Conservation (phyloP, 768 basidiomycete genomes). For the Cyclocybe aegerita region DNA sequence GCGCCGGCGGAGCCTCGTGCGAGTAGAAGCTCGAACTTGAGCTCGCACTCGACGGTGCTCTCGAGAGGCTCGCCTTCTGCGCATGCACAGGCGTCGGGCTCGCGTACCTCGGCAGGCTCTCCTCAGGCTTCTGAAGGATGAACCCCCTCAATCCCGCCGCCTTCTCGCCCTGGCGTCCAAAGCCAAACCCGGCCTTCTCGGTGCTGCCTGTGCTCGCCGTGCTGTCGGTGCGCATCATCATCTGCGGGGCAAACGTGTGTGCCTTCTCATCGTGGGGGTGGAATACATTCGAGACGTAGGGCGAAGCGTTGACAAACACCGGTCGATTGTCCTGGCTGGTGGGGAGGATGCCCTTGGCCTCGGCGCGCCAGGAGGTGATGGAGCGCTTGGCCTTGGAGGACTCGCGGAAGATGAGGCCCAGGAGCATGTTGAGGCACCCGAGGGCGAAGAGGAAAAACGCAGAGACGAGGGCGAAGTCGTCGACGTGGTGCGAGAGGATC, state of each 20-base stretch:
- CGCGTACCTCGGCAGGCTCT: slow-evolving; percentile 24
- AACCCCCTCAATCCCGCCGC: slow-evolving; percentile 65
- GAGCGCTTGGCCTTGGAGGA: slow-evolving; percentile 64
- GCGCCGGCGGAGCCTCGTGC: slow-evolving; percentile 12
- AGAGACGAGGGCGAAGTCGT: slow-evolving; percentile 82
- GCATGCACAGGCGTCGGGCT: slow-evolving; percentile 41
- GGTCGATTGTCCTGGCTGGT: slow-evolving; percentile 34
- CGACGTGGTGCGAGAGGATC: slow-evolving; percentile 75
- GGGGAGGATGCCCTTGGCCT: slow-evolving; percentile 57
- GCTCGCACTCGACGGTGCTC: slow-evolving; percentile 27
- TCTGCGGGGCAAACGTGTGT: slow-evolving; percentile 9
- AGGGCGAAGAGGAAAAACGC: slow-evolving; percentile 84
- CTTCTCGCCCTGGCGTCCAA: slow-evolving; percentile 82
- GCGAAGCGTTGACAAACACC: slow-evolving; percentile 31
- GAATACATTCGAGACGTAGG: slow-evolving; percentile 32
- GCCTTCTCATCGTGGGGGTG: slow-evolving; percentile 8
- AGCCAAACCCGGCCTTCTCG: slow-evolving; percentile 59
- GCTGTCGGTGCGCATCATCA: slow-evolving; percentile 21
- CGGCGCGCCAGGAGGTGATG: slow-evolving; percentile 64
- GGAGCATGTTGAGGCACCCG: slow-evolving; percentile 80
- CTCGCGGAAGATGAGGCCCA: slow-evolving; percentile 79
- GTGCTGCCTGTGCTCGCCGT: slow-evolving; percentile 27
- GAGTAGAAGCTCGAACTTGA: slow-evolving; percentile 38
- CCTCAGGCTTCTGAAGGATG: slow-evolving; percentile 28
- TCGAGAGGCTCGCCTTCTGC: slow-evolving; percentile 19